These are phyloP conservation scores for Austropuccinia psidii DNA, from an alignment of 1,284 basidiomycete genomes.

Conservation along the genomic window DNA sequence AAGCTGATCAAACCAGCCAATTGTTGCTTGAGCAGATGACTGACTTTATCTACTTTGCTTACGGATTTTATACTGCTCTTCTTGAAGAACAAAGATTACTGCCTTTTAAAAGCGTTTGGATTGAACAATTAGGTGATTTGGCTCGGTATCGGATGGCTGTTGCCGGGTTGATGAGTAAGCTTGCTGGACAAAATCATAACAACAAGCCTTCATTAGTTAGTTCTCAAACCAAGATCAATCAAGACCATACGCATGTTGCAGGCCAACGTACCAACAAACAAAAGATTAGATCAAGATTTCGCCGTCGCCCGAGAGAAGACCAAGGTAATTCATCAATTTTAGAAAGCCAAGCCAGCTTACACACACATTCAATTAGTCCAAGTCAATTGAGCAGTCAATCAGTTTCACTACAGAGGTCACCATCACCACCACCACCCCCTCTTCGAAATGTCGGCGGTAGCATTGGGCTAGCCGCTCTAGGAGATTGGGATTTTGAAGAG, in stretches of 20 bases:
- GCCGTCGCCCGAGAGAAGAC: background rate
- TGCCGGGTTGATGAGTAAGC: slow-evolving; percentile 48
- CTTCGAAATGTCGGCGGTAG: slow-evolving; percentile 48
- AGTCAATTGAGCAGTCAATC: background rate
- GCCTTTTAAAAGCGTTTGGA: slow-evolving; percentile 72
- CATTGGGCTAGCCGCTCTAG: slow-evolving; percentile 80
- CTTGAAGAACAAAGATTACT: slow-evolving; percentile 70
- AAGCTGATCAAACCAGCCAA: slow-evolving; percentile 37
- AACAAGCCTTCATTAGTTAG: slow-evolving; percentile 49
- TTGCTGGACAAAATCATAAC: slow-evolving; percentile 43
- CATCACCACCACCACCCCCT: background rate
- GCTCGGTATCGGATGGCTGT: slow-evolving; percentile 91
- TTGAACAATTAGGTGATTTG: slow-evolving; percentile 91
- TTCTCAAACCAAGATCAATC: background rate
- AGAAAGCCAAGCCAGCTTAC: background rate
- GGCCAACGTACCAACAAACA: background rate
- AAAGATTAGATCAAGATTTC: background rate
- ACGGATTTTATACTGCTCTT: slow-evolving; percentile 83
- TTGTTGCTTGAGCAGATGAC: slow-evolving; percentile 62
- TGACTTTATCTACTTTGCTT: slow-evolving; percentile 90
- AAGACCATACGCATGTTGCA: background rate
- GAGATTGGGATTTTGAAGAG: slow-evolving; percentile 79
- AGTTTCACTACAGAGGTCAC: no score
- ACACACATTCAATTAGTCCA: background rate
- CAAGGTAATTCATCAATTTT: background rate